A percentile compares a stretch with the other conserved stretches of the same genome.
These are phyloP conservation scores for Cryptococcus sp. DNA, from an alignment of 1,284 basidiomycete genomes.

Conservation along the genomic window DNA sequence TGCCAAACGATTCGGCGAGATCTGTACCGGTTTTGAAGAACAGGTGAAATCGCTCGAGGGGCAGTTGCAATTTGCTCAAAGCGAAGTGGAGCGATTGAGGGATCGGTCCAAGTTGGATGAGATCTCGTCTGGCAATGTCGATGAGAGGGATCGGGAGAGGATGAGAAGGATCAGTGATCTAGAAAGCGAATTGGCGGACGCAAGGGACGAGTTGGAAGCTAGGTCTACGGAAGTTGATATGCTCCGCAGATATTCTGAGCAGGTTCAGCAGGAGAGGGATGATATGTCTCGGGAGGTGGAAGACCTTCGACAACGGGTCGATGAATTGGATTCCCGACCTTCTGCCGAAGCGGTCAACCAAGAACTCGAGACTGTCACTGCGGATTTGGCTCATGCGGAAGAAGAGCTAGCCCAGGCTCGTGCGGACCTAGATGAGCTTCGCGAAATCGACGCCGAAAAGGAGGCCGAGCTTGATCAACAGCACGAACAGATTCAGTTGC, in stretches of 20 bases:
- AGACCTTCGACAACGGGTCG: constrained; percentile 1
- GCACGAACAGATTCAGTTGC: constrained; percentile 1
- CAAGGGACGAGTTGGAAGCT: constrained; percentile 2
- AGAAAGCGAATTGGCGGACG: constrained; percentile 10
- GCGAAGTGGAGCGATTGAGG: constrained; percentile 9
- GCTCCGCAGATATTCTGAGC: constrained; percentile 1
- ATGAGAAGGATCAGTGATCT: constrained; percentile 13
- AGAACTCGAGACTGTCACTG: constrained; percentile 7
- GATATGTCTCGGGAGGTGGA: constrained; percentile 7
- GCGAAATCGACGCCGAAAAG: background rate
- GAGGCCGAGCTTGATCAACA: background rate
- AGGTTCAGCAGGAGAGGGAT: constrained; percentile 10
- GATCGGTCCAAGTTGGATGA: constrained; percentile 9
- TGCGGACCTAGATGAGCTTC: background rate
- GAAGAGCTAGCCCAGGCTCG: background rate
- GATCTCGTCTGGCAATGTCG: background rate
- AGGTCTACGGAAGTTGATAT: constrained; percentile 4
- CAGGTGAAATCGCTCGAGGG: constrained; percentile 27
- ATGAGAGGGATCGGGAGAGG: constrained; percentile 10
- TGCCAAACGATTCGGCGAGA: constrained; percentile 34
- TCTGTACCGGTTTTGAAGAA: constrained; percentile 32
- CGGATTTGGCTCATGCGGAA: constrained; percentile 9
- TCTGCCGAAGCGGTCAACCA: constrained; percentile 4
- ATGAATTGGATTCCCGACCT: constrained; percentile 3
- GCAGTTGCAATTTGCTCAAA: constrained; percentile 12